Evolutionary conservation across 2,329 filamentous ascomycete species (phyloP), one percentile per base, ranked within the genome.

Genomic region (Nakataea oryzae): DNA sequence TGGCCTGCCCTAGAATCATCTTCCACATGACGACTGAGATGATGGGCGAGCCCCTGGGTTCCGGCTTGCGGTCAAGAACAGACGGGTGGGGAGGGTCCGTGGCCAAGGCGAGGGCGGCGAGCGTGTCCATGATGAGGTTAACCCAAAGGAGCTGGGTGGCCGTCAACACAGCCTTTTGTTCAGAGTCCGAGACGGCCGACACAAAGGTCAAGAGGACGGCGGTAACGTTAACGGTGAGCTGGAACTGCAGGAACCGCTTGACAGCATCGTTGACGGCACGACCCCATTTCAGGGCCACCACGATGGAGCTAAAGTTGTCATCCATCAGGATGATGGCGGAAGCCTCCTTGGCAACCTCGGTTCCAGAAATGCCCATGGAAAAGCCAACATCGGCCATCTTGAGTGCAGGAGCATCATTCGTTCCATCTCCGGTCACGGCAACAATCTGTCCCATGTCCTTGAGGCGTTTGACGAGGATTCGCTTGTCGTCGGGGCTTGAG

Each of bases 1-100:
- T 81, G 2, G 92, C 86, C 73, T 97, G 92, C 3, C 93, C 93
- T 55, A 96, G 82, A 65, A 97, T 97, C 93, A 97, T 97, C 81
- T 97, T 97, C 93, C 93, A 96, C 93, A 97, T 97, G 26, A 89
- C 93, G 41, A 88, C 79, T 1, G 92, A 96, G 68, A 97, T 95
- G 65, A 86, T 85, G 55, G 80, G 78, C 5, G 81, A 72, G 28
- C 79, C 80, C 69, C 81, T 82, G 64, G 75, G 79, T 69, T 86
- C 83, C 1, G 83, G 83, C 74, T 91, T 92, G 62, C 92, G 86
- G 68, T 96, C 79, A 59, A 96, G 78, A 29, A 96, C 87, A 67
- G 86, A 89, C 61, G 89, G 87, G 14, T 89, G 89, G 0, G 92
- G 92, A n/a, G 91, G 90, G 71, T 96, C 92, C 1, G 54, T 96